Conservation (phyloP, 805 yeast genomes). For the Ogataea wickerhamii region DNA sequence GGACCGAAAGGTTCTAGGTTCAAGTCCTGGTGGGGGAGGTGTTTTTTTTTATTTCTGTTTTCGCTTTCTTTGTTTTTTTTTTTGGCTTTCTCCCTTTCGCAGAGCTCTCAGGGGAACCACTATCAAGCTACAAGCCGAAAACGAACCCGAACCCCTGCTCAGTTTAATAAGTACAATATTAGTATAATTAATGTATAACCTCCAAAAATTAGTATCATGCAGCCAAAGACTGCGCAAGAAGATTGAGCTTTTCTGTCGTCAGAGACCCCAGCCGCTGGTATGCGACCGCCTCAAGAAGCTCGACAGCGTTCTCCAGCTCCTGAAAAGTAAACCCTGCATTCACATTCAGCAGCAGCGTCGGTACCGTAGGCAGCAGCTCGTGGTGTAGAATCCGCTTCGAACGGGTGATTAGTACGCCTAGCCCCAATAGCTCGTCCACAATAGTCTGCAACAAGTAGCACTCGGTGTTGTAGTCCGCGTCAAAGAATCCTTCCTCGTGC, state of each 20-base stretch:
- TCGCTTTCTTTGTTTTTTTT: conserved; percentile 23
- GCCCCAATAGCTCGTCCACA: conserved; percentile 52
- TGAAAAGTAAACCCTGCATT: conserved; percentile 43
- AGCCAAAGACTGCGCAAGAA: conserved; percentile 11
- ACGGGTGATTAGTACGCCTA: conserved; percentile 54
- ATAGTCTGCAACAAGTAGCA: conserved; percentile 62
- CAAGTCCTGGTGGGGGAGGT: conserved; percentile 49
- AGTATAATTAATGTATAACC: too few species aligned
- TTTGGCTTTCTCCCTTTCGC: too few species aligned
- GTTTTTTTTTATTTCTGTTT: conserved; percentile 23
- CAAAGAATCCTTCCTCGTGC: conserved; percentile 39
- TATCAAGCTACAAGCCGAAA: too few species aligned
- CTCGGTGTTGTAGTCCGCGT: conserved; percentile 47
- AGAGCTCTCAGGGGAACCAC: too few species aligned
- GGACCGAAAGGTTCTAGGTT: conserved; percentile 45
- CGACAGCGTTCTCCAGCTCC: conserved; percentile 44
- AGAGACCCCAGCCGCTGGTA: conserved; percentile 6
- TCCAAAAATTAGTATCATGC: too few species aligned
- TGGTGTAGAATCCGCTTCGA: conserved; percentile 63
- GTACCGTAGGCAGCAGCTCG: conserved; percentile 68
- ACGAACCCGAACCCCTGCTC: too few species aligned
- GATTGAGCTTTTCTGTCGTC: conserved; percentile 6
- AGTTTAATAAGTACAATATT: too few species aligned
- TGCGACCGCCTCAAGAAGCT: conserved; percentile 33
- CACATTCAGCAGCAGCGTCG: conserved; percentile 52